Conservation (phyloP, 768 basidiomycete species). For the Podaxis mareebaensis region DNA sequence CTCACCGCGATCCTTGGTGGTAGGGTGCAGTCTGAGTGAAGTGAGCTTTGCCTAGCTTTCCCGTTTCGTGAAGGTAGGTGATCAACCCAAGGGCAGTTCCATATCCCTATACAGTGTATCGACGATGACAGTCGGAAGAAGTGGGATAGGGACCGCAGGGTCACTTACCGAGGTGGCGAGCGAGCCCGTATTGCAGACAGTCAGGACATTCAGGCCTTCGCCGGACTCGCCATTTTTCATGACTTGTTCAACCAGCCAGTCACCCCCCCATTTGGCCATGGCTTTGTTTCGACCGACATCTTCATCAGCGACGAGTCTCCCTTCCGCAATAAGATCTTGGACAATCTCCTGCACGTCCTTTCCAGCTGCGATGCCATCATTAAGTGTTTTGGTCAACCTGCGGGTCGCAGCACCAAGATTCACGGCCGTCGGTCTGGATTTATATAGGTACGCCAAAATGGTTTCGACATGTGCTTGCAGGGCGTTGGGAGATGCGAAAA, state of each 20-base stretch:
- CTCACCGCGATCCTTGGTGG: conserved; percentile 84
- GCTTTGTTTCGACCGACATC: conserved; percentile 84
- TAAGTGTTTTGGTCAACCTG: conserved; percentile 60
- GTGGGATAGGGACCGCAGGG: conserved; percentile 3
- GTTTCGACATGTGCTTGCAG: conserved; percentile 58
- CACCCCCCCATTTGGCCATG: conserved; percentile 85
- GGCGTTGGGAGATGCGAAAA: conserved; percentile 50
- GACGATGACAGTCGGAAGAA: neutral
- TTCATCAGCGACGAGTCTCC: conserved; percentile 74
- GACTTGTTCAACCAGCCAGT: conserved; percentile 71
- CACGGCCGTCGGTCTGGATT: conserved; percentile 94
- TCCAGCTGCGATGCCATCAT: conserved; percentile 40
- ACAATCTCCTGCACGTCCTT: conserved; percentile 49
- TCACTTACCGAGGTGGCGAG: conserved; percentile 84
- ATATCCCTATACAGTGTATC: conserved; percentile 66
- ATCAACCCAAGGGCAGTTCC: conserved; percentile 95
- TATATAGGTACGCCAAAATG: conserved; percentile 72
- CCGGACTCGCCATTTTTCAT: conserved; percentile 36
- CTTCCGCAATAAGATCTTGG: conserved; percentile 67
- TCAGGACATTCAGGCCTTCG: conserved; percentile 74
- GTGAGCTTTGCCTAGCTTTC: conserved; percentile 78
- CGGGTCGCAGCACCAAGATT: conserved; percentile 88
- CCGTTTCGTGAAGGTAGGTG: conserved; percentile 81
- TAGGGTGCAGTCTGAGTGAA: conserved; percentile 95
- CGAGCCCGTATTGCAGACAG: conserved; percentile 97